These are phyloP conservation scores for Lagenidium giganteum DNA, from an alignment of 352 stramenopile species.

Conservation along the genomic window DNA sequence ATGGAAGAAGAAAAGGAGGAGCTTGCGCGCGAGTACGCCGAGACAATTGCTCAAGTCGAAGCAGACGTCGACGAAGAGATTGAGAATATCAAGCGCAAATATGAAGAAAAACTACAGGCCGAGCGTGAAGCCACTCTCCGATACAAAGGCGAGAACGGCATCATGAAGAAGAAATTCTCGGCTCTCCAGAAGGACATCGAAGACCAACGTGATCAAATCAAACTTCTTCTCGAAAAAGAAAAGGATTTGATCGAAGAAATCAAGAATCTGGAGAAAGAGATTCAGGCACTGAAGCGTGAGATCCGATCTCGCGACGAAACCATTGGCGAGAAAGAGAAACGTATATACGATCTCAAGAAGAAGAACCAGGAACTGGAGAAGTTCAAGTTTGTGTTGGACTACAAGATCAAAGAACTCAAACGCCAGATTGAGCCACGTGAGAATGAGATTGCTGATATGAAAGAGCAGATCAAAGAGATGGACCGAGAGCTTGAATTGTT, in stretches of 20 bases:
- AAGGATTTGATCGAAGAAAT: slow-evolving; percentile 85
- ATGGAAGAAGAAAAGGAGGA: slow-evolving; percentile 87
- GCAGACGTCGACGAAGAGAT: slow-evolving; percentile 87
- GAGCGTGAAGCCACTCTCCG: slow-evolving; percentile 85
- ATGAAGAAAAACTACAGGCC: slow-evolving; percentile 80
- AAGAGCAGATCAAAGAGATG: slow-evolving; percentile 94
- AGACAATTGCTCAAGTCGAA: slow-evolving; percentile 75
- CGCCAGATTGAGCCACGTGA: slow-evolving; percentile 92
- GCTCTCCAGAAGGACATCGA: slow-evolving; percentile 90
- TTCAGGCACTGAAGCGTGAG: slow-evolving; percentile 92
- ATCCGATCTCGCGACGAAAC: slow-evolving; percentile 93
- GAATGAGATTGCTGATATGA: slow-evolving; percentile 93
- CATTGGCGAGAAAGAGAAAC: slow-evolving; percentile 93
- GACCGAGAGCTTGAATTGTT: slow-evolving; percentile 94
- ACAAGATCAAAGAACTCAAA: slow-evolving; percentile 97
- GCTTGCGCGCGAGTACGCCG: slow-evolving; percentile 66
- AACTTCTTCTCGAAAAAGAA: slow-evolving; percentile 82
- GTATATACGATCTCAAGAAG: slow-evolving; percentile 94
- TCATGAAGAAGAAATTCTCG: slow-evolving; percentile 94
- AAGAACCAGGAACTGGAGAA: slow-evolving; percentile 96
- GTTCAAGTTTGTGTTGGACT: slow-evolving; percentile 96
- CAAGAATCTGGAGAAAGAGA: slow-evolving; percentile 87
- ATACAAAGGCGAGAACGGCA: slow-evolving; percentile 92
- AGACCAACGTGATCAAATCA: slow-evolving; percentile 89
- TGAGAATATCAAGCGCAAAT: slow-evolving; percentile 81